Evolutionary conservation across 2,329 filamentous ascomycete species (phyloP).

Genomic region (Ceratocystis variospora): DNA sequence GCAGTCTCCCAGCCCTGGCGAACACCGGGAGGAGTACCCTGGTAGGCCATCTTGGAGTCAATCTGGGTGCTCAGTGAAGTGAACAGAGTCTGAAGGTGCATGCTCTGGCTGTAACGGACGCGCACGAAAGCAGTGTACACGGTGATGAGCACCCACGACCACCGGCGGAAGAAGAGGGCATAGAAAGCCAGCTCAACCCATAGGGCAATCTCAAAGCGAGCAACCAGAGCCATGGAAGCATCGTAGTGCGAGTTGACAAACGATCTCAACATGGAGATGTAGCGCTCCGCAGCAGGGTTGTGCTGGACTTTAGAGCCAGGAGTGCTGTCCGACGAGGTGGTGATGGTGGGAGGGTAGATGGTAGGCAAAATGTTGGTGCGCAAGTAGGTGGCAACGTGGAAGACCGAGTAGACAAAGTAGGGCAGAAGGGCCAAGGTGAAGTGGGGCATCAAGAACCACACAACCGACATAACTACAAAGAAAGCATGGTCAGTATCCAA

Average conservation of each 20-base stretch:
- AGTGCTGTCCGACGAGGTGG: slow-evolving; percentile 39
- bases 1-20: slow-evolving; percentile 67
- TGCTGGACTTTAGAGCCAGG: slow-evolving; percentile 40
- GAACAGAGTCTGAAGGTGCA: slow-evolving; percentile 78
- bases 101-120: slow-evolving; percentile 77
- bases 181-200: slow-evolving; percentile 72
- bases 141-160: slow-evolving; percentile 74
- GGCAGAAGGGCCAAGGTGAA: slow-evolving; percentile 82
- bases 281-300: slow-evolving; percentile 25
- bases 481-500: slow-evolving; percentile 6
- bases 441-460: slow-evolving; percentile 89
- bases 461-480: slow-evolving; percentile 41
- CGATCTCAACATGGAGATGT: slow-evolving; percentile 60
- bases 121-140: slow-evolving; percentile 90
- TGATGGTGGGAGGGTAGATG: slow-evolving; percentile 51
- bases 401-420: slow-evolving; percentile 92
- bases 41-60: slow-evolving; percentile 70
- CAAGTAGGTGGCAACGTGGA: slow-evolving; percentile 95
- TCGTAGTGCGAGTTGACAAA: slow-evolving; percentile 99
- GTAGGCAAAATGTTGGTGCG: slow-evolving; percentile 87
- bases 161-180: slow-evolving; percentile 74
- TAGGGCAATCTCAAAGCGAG: slow-evolving; percentile 72
- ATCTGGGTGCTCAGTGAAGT: slow-evolving; percentile 56
- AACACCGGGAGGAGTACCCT: slow-evolving; percentile 69
- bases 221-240: slow-evolving; percentile 83